Evolutionary conservation across 2,329 filamentous ascomycete species (phyloP), one percentile per base, ranked within the genome.

Genomic region (Pseudocercospora macadamiae): DNA sequence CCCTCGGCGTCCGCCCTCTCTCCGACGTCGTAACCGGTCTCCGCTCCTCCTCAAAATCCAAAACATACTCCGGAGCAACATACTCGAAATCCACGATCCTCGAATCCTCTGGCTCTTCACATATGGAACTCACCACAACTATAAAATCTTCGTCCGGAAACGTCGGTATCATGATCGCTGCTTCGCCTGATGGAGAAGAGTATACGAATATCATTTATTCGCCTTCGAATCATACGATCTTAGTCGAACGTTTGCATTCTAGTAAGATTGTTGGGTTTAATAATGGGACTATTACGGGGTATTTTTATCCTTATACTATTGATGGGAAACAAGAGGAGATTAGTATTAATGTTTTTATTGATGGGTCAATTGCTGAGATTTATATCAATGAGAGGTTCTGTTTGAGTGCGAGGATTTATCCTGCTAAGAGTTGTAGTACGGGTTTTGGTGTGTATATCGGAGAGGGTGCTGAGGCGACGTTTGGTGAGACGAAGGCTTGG

Each of bases 291-390:
- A 76, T 79, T 54, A 70, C 74, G 4, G 78, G 77, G 9, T 79
- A 78, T 66, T 80, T 79, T 70, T 71, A 76, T 53, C 77, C 78
- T 3, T 79, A 80, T 71, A 75, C 73, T 4, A 57, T 64, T 30
- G 60, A 61, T n/a, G 61, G 61, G 4, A 54, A 64, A 30, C 54
- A 52, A 0, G 79, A 82, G 64, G 68, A 71, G 16, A 69, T 81
- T 28, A 65, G 68, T 4, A 74, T 80, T 69, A 69, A 79, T 55
- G 69, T 81, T 57, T 80, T 78, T 66, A 64, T 81, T 37, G 79
- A 82, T 57, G 79, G 79, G 21, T 79, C 76, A 1, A 67, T 80
- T 21, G 67, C 80, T 0, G 79, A 82, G 66, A 65, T 82, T 23
- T 79, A 77, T 61, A 67, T 80, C 39, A 81, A 81, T 59, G 77